These are phyloP conservation scores for Gnomoniopsis sp. DNA, from an alignment of 2,329 filamentous ascomycete genomes.

Conservation along the genomic window DNA sequence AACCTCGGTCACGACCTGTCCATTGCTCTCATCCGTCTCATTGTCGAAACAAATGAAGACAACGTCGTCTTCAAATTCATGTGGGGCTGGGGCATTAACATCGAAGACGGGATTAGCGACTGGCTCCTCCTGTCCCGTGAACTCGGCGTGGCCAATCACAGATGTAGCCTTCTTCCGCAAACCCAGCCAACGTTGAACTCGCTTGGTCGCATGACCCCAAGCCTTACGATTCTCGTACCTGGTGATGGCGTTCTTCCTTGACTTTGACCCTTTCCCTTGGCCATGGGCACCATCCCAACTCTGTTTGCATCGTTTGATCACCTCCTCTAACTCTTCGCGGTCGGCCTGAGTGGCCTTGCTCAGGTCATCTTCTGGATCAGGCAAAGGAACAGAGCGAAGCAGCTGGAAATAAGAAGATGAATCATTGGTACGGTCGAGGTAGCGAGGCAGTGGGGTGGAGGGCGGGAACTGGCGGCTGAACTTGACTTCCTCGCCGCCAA, in stretches of 20 bases:
- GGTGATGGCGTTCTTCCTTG: conserved; percentile 45
- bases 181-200: conserved; percentile 69
- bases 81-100: conserved; percentile 40
- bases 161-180: conserved; percentile 42
- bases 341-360: conserved; percentile 25
- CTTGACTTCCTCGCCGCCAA: conserved; percentile 43
- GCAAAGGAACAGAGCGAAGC: conserved; percentile 32
- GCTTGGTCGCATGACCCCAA: conserved; percentile 55
- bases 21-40: conserved; percentile 71
- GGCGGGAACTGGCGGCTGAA: conserved; percentile 62
- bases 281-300: conserved; percentile 15
- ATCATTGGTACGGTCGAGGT: conserved; percentile 56
- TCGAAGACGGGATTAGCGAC: conserved; percentile 31
- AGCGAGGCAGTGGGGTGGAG: conserved; percentile 62
- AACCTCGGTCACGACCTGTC: conserved; percentile 73
- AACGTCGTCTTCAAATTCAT: conserved; percentile 48
- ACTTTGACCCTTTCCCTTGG: conserved; percentile 36
- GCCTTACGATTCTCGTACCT: conserved; percentile 46
- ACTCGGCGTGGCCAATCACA: not conserved
- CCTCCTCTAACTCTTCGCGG: conserved; percentile 42
- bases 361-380: conserved; percentile 32
- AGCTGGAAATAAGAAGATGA: conserved; percentile 32
- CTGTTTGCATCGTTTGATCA: conserved; percentile 33
- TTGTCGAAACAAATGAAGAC: conserved; percentile 79
- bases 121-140: conserved; percentile 14